Evolutionary conservation across 164 flowering plant species (phyloP), one percentile per base, ranked within the genome.

Genomic region (Vitis rotundifolia): DNA sequence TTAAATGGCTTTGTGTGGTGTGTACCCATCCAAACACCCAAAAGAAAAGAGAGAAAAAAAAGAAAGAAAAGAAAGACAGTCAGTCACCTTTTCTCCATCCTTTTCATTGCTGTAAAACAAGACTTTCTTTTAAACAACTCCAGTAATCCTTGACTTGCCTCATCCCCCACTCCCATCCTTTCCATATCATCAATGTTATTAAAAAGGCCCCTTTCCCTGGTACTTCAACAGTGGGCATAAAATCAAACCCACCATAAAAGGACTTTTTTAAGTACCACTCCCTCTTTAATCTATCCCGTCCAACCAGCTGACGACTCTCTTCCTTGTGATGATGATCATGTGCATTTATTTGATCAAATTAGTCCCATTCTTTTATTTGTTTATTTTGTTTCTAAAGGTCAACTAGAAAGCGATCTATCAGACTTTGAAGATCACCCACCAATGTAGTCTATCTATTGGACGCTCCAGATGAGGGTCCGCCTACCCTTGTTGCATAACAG

Each of bases 91-190:
- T 71, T 66, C 69, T 57, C 73, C 55, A 22, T 26, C 68, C 66
- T 64, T 72, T 69, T 76, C 71, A 26, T 68, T 66, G 76, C 82
- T 68, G 82, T 78, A 71, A 78, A 76, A 68, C 69, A 67, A 70
- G 22, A 3, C 71, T 67, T 67, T 71, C 64, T 66, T 68, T 57
- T 44, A 44, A 22, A 74, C 16, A 73, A 69, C 69, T 66, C 37
- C 61, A 73, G 52, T 58, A 62, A 9, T 55, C 31, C 52, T 49
- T 64, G 37, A 26, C 64, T 49, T 51, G 51, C 31, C 68, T 49
- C 29, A 29, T 57, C 22, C 6, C 47, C 51, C 64, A 71, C 68
- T 53, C 52, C 26, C 19, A 72, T 1, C 60, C 57, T 62, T 56
- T 26, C 47, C 67, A 22, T 28, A n/a, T 55, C 76, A 48, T 68